Evolutionary conservation across 2,329 filamentous ascomycete species (phyloP), one percentile per base, ranked within the genome.

Genomic region (Apiospora rasikravindrae): DNA sequence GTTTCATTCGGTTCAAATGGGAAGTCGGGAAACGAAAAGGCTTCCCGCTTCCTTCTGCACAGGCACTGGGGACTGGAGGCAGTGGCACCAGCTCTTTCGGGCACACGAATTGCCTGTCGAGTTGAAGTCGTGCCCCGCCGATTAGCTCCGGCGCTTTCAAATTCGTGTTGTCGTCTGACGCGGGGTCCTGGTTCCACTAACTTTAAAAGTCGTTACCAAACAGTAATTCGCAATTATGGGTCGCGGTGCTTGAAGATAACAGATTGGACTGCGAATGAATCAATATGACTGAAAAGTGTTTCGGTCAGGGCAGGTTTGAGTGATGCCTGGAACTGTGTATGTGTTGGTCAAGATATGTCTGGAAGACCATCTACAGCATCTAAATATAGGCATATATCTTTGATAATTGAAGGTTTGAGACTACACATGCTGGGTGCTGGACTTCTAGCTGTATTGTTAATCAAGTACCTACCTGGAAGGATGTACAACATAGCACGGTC

Each of bases 91-190:
- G 45, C 45, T 61, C 57, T n/a, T n/a, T 61, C 22, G 11, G 19
- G 49, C 49, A 24, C 29, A 64, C 19, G 57, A 64, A 40, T 40
- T 40, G 33, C 57, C 19, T 40, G 29, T 37, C 45, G 45, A 61
- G 37, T 19, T n/a, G 33, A 64, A 64, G 53, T 40, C 8, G 19
- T 64, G 57, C 57, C 57, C 57, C 57, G 57, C 57, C 57, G 57
- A n/a, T 64, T 64, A 64, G 57, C 57, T 64, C 57, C 57, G 57
- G 57, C 33, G 8, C 57, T 64, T 64, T 40, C 57, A 64, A 64
- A 64, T 40, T 64, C 57, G 57, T 40, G 33, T 22, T 64, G 57
- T 64, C 57, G 57, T 64, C 57, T 40, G 57, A 64, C 57, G 57
- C 57, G 57, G 57, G 57, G 57, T 64, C 57, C 57, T 40, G 57